Evolutionary conservation across 441 rosid genomes (phyloP), one percentile per base, ranked within the genome.

Genomic region (Croton laevigatus): DNA sequence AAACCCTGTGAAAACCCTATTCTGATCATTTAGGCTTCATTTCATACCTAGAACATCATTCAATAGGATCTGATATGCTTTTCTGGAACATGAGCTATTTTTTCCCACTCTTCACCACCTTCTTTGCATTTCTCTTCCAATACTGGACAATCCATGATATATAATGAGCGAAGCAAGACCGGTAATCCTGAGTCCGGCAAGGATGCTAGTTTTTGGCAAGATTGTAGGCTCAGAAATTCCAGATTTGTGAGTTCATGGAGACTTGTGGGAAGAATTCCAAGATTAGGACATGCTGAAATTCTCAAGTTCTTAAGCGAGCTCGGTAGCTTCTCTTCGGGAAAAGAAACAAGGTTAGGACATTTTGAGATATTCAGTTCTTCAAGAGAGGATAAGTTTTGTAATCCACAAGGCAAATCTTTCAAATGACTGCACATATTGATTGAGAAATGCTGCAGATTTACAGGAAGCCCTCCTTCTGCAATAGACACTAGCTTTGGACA

Each of bases 281-380:
- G 85, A 68, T 80, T 76, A 63, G 71, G 55, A 66, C 84, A 84
- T 37, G 64, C 71, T 22, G 62, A 51, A n/a, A 86, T 66, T 0
- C 64, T 36, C 65, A 84, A 77, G 66, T 57, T 72, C 79, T 58
- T 81, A 11, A 86, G 84, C 23, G 79, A 71, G 46, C 14, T 32
- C 48, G 51, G 63, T 34, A 67, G 62, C 79, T 68, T 71, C 55
- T 76, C 62, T 68, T 72, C 0, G 76, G 81, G 57, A 77, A 84
- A 45, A 67, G n/a, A 20, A 75, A 69, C 44, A 80, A 71, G 13
- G 66, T 68, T 62, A 34, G 59, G 67, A 65, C 66, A 66, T 16
- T 61, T 68, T 8, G 71, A 61, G 46, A 76, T 60, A 44, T 45
- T 10, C 52, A 71, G 68, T 37, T 71, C 46, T 46, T 66, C 66